Evolutionary conservation across 495 filamentous ascomycete genomes (phyloP), one percentile per base, ranked within the genome.

Genomic region (Penicillium ochrochloron): DNA sequence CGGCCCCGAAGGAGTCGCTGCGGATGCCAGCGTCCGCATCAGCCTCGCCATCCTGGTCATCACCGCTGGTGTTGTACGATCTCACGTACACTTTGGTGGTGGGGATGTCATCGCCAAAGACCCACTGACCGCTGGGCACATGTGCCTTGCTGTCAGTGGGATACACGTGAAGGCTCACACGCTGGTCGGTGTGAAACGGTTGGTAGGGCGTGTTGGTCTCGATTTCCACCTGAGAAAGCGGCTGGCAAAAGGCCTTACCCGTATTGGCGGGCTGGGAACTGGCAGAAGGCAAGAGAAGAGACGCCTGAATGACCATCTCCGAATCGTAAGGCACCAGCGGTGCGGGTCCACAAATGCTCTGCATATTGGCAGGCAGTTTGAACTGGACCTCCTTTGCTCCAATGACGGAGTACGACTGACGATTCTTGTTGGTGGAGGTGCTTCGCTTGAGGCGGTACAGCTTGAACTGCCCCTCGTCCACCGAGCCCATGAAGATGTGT

Each of bases 181-280:
- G 85, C 21, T 87, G 85, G 66, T 97, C 93, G 0, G 92, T 94
- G 71, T 96, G 92, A 78, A 97, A 96, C 0, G 94, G 92, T 64
- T 93, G 91, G 62, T 94, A 97, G 2, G 92, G 89, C 9, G 92
- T 89, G 64, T 92, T 95, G 2, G 93, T 95, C 73, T 97, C 94
- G 64, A 97, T 94, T 78, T 97, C 94, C 3, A 93, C 91, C 66
- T 93, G 89, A 5, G 92, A 92, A 56, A 96, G 75, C 3, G 84
- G 83, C 62, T 86, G 82, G 25, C 75, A 75, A 42, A 79, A 75
- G 19, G 71, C 35, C 56, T 77, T 80, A 10, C 64, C 66, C 21
- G 68, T 57, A 46, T 63, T 62, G 5, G 70, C 68, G 17, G 75
- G 66, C 48, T 80, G 76, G 21, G 71, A 70, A 51, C 59, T 72